These are phyloP conservation scores for Elsinoe necatrix DNA, from an alignment of 2,329 filamentous ascomycete species.

Conservation along the genomic window DNA sequence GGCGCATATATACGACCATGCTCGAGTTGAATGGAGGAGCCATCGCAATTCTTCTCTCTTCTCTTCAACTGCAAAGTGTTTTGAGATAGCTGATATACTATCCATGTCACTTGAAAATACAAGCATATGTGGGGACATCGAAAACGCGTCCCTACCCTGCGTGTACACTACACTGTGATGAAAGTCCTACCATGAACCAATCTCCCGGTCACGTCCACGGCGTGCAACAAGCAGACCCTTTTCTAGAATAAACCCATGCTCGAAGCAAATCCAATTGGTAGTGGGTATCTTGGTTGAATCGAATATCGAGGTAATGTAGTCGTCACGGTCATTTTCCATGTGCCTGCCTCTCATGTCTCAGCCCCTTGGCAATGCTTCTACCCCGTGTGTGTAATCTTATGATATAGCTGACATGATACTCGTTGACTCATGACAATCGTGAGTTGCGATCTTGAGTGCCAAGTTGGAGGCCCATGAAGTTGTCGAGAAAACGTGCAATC, in stretches of 20 bases:
- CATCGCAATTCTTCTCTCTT: too few relatives aligned
- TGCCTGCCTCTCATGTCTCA: not conserved
- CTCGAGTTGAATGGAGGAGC: too few relatives aligned
- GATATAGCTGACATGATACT: not conserved
- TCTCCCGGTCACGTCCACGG: not conserved
- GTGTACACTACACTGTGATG: too few relatives aligned
- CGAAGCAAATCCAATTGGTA: not conserved
- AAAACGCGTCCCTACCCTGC: too few relatives aligned
- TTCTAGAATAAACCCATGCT: not conserved
- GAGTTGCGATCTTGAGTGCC: not conserved
- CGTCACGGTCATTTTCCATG: not conserved
- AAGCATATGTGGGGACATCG: too few relatives aligned
- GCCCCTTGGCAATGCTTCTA: too few relatives aligned
- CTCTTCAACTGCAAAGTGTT: too few relatives aligned
- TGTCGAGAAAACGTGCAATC: slow-evolving; percentile 36
- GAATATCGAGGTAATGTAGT: not conserved
- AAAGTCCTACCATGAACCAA: too few relatives aligned
- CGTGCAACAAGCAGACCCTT: not conserved
- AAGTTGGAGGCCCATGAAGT: slow-evolving; percentile 24
- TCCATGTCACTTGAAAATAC: too few relatives aligned
- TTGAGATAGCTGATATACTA: too few relatives aligned
- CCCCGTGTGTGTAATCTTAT: too few relatives aligned
- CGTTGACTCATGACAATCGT: not conserved
- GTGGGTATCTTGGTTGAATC: not conserved
- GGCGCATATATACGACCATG: too few relatives aligned